Base-by-base conservation (phyloP, 306 rosid genomes). In the Cucurbita maxima region DNA sequence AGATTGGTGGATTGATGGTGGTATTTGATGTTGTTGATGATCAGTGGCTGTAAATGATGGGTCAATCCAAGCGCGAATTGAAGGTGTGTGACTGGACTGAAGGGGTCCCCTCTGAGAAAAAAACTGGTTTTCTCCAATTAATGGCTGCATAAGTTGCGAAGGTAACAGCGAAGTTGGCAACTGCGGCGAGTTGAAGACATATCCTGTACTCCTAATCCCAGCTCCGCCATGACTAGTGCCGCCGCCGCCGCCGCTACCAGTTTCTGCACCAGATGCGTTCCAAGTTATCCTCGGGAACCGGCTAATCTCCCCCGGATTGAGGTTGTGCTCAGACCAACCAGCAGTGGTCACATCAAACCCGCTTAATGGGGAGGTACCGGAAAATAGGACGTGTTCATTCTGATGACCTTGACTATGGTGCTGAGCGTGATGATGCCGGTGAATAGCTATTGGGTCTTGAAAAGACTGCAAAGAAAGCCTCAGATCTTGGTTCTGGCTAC, bases 71-170 rank as follows among this genome's bases (percentile, higher is more conserved):
- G 91, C 96, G 81, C 94, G 96, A 84, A 87, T 54, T 58, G 90
- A 82, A 60, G 90, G 90, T 78, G 71, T 81, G 92, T 88, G 82
- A 89, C 98, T 92, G 98, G 98, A 92, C 98, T 92, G 98, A 92
- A 89, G 98, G 98, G 96, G 92, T 85, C 98, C 98, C 98, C 96
- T 89, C 96, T 92, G 96, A 74, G 88, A 77, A 85, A 89, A 78
- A 80, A 81, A 86, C 83, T 93, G 89, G 80, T 87, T 83, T 50
- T 71, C 78, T 41, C 83, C 83, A 71, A 76, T 63, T 22, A 78
- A 76, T 75, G 88, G 79, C 79, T 76, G 89, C 77, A 75, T 45
- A 15, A 77, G 80, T 19, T 74, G 68, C 72, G 76, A 67, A 14
- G 78, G 56, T 54, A 58, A 69, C 66, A 80, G 54, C 14, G 76